Percentiles rank a stretch among this genome's conserved stretches.
Evolutionary conservation across 2,329 filamentous ascomycete species (phyloP).

Genomic region (Fusarium nematophilum): DNA sequence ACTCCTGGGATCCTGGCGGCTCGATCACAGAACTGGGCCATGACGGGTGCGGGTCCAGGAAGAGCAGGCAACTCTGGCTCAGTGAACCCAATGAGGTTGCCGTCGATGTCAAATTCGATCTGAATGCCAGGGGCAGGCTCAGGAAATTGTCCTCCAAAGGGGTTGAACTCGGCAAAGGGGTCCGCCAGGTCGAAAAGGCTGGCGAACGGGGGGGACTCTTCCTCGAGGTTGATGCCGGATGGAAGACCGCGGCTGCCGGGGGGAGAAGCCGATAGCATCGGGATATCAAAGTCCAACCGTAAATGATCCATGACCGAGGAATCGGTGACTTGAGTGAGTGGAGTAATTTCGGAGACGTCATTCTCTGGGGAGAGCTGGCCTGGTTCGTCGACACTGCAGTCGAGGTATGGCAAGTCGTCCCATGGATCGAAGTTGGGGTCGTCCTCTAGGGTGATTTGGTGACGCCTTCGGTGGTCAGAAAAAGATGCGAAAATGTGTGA

Average conservation of each 20-base stretch:
- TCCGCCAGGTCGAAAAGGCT: constrained; percentile 36
- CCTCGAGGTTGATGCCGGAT: constrained; percentile 49
- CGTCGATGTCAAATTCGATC: constrained; percentile 63
- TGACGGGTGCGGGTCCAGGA: constrained; percentile 36
- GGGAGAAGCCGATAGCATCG: constrained; percentile 51
- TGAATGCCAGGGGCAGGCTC: constrained; percentile 54
- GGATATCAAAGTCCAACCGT: constrained; percentile 47
- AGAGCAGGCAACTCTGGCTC: constrained; percentile 58
- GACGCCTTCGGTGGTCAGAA: constrained; percentile 63
- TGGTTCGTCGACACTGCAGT: constrained; percentile 49
- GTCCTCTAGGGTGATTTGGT: constrained; percentile 81
- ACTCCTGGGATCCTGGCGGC: constrained; percentile 21
- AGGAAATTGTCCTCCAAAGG: constrained; percentile 55
- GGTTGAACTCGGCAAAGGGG: constrained; percentile 42
- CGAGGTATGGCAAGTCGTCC: constrained; percentile 47
- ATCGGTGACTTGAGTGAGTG: constrained; percentile 47
- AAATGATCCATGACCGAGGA: constrained; percentile 46
- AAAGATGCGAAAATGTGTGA: constrained; percentile 45
- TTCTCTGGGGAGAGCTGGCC: constrained; percentile 53
- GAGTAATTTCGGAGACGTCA: constrained; percentile 59
- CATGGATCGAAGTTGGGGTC: constrained; percentile 77
- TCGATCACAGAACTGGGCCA: constrained; percentile 12
- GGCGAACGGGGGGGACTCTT: constrained; percentile 44
- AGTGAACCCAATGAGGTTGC: constrained; percentile 57
- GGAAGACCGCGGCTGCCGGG: constrained; percentile 47